Conservation (phyloP, 2,329 filamentous ascomycete genomes). For the Alternaria infectoria region DNA sequence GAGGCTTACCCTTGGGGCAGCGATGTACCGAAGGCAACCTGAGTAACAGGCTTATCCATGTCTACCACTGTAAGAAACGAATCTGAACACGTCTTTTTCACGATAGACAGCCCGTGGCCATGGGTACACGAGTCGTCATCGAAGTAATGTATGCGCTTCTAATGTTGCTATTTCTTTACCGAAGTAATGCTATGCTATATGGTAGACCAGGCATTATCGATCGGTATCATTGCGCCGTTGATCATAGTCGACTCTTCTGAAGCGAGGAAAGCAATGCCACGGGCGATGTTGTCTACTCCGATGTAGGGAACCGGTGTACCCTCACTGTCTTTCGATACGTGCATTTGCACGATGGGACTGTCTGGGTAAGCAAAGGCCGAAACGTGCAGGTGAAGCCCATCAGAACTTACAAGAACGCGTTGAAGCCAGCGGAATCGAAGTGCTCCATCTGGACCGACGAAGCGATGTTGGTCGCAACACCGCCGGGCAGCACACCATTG, state of each 20-base stretch:
- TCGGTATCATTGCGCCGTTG: constrained; percentile 24
- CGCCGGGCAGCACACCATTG: constrained; percentile 55
- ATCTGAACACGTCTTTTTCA: not conserved
- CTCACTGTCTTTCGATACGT: constrained; percentile 30
- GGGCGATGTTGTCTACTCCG: constrained; percentile 29
- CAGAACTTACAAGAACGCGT: constrained; percentile 26
- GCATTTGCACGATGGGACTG: constrained; percentile 30
- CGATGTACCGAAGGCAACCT: not conserved
- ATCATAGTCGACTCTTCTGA: constrained; percentile 35
- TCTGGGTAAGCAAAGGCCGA: constrained; percentile 3
- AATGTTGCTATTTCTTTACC: not conserved
- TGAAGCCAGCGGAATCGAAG: constrained; percentile 27
- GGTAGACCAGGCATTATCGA: constrained; percentile 38
- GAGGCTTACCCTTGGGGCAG: constrained; percentile 56
- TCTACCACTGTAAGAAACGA: not conserved
- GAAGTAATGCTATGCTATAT: constrained; percentile 14
- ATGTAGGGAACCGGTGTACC: constrained; percentile 29
- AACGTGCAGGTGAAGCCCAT: not conserved
- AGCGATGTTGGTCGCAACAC: constrained; percentile 33
- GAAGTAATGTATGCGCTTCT: not conserved
- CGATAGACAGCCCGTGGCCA: not conserved
- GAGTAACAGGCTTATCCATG: not conserved
- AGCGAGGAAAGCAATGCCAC: constrained; percentile 27
- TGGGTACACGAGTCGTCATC: not conserved
- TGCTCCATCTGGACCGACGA: constrained; percentile 32